Evolutionary conservation across 2,329 filamentous ascomycete genomes (phyloP).

Genomic region (Pseudogymnoascus sp.): DNA sequence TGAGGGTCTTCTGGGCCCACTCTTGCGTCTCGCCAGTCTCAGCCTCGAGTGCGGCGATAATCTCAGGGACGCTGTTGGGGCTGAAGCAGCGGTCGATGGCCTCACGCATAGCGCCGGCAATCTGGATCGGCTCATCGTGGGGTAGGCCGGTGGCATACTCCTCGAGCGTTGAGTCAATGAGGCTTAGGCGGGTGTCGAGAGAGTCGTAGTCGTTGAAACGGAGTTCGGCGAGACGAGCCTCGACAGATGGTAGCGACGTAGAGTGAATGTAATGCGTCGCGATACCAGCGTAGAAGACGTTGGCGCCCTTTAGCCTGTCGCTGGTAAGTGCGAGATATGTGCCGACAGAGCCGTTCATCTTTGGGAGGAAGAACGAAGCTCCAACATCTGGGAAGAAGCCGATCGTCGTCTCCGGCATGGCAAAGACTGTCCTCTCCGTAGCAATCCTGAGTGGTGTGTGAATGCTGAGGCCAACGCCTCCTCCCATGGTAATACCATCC

Average conservation of each 20-base stretch:
- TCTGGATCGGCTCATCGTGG: conserved; percentile 55
- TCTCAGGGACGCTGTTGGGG: conserved; percentile 56
- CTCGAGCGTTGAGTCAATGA: conserved; percentile 82
- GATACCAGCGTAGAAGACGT: conserved; percentile 83
- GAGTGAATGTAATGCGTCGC: conserved; percentile 97
- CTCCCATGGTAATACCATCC: conserved; percentile 98
- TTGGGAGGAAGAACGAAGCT: conserved; percentile 88
- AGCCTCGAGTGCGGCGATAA: conserved; percentile 48
- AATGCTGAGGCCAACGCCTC: conserved; percentile 85
- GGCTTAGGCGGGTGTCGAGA: conserved; percentile 51
- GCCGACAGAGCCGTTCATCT: conserved; percentile 77
- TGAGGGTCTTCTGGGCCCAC: conserved; percentile 73
- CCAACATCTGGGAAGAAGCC: conserved; percentile 98
- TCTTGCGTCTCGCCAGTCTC: conserved; percentile 39
- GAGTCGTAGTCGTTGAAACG: conserved; percentile 71
- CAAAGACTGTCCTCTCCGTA: conserved; percentile 89
- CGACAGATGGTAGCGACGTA: conserved; percentile 69
- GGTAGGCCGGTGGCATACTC: conserved; percentile 86
- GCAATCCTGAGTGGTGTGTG: conserved; percentile 96
- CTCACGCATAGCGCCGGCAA: conserved; percentile 62
- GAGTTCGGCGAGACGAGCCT: conserved; percentile 79
- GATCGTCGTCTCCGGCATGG: conserved; percentile 98
- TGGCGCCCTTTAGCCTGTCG: conserved; percentile 69
- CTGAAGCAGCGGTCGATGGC: conserved; percentile 81
- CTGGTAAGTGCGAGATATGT: conserved; percentile 92